Percentiles rank a stretch among this genome's conserved stretches.
Evolutionary conservation across 2,329 filamentous ascomycete species (phyloP).

Genomic region (Alternaria triticimaculans): DNA sequence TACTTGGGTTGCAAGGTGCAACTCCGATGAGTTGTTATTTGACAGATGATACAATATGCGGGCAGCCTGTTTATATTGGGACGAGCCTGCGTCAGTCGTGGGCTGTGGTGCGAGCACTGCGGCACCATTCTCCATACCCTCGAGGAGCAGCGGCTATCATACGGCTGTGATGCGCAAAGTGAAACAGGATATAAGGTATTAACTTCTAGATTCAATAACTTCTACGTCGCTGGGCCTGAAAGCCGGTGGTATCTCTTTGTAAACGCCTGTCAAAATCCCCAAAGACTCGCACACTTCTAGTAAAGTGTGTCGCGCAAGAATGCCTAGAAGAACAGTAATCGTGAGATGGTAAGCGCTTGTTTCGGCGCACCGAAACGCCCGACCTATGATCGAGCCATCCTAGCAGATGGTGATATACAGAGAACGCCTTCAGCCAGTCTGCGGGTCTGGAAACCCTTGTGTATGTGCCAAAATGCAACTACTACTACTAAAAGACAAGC

Average conservation of each 20-base stretch:
- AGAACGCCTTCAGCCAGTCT: slow-evolving; percentile 36
- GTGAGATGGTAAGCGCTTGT: slow-evolving; percentile 18
- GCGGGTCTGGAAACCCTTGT: slow-evolving; percentile 35
- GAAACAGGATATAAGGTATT: neutral
- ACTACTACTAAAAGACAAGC: slow-evolving; percentile 38
- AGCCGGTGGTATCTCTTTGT: slow-evolving; percentile 37
- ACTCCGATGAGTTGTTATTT: slow-evolving; percentile 20
- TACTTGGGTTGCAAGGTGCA: slow-evolving; percentile 13
- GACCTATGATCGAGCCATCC: slow-evolving; percentile 24
- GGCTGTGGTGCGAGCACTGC: slow-evolving; percentile 15
- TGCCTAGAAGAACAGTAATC: slow-evolving; percentile 20
- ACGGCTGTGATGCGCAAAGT: neutral
- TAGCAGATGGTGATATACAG: slow-evolving; percentile 25
- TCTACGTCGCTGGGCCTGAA: slow-evolving; percentile 28
- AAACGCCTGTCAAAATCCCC: slow-evolving; percentile 25
- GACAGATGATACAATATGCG: slow-evolving; percentile 25
- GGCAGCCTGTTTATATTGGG: slow-evolving; percentile 10
- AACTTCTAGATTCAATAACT: slow-evolving; percentile 18
- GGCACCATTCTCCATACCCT: neutral
- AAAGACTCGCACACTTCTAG: slow-evolving; percentile 36
- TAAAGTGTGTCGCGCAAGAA: slow-evolving; percentile 38
- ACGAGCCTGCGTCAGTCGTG: slow-evolving; percentile 24
- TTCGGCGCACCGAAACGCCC: slow-evolving; percentile 27
- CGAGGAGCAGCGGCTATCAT: neutral
- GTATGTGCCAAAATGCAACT: slow-evolving; percentile 43